Percentiles rank a stretch among this genome's conserved stretches.
These are phyloP conservation scores for Berberis vulgaris DNA, from an alignment of 164 flowering plant species.

Conservation along the genomic window DNA sequence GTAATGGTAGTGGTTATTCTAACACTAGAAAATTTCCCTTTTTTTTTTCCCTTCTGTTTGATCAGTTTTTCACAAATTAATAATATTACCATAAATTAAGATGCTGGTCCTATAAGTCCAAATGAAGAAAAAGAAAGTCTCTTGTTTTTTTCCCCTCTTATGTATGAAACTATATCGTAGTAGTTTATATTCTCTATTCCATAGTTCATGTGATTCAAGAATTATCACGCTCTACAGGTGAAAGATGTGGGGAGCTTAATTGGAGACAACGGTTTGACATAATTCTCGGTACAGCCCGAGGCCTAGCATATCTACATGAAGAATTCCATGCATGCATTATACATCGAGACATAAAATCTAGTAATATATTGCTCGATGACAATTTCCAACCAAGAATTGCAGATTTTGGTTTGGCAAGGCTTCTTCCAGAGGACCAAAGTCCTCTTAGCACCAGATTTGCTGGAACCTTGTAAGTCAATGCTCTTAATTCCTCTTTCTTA, in stretches of 20 bases:
- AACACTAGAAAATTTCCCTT: too few relatives aligned
- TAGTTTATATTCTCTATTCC: too few relatives aligned
- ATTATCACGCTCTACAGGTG: slow-evolving; percentile 22
- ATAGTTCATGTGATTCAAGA: too few relatives aligned
- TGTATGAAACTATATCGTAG: too few relatives aligned
- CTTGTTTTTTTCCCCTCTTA: too few relatives aligned
- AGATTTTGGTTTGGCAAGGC: slow-evolving; percentile 58
- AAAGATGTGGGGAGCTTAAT: slow-evolving; percentile 26
- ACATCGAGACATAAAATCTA: slow-evolving; percentile 53
- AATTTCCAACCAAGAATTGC: slow-evolving; percentile 49
- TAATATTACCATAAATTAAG: too few relatives aligned
- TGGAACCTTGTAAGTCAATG: slow-evolving; percentile 47
- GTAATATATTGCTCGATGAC: slow-evolving; percentile 45
- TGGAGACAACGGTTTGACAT: slow-evolving; percentile 50
- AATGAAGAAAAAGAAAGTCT: too few relatives aligned
- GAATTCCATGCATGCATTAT: slow-evolving; percentile 45
- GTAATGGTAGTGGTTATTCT: too few relatives aligned
- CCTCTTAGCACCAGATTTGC: slow-evolving; percentile 54
- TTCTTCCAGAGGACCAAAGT: slow-evolving; percentile 43
- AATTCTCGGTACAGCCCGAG: slow-evolving; percentile 48
- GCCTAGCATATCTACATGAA: slow-evolving; percentile 52
- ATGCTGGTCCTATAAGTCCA: too few relatives aligned
- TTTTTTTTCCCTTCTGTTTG: too few relatives aligned
- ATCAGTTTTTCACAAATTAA: too few relatives aligned
- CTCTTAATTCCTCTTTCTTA: too few relatives aligned